Conservation (phyloP, 179 eudicot species). For the Sideroxylon spinosum region DNA sequence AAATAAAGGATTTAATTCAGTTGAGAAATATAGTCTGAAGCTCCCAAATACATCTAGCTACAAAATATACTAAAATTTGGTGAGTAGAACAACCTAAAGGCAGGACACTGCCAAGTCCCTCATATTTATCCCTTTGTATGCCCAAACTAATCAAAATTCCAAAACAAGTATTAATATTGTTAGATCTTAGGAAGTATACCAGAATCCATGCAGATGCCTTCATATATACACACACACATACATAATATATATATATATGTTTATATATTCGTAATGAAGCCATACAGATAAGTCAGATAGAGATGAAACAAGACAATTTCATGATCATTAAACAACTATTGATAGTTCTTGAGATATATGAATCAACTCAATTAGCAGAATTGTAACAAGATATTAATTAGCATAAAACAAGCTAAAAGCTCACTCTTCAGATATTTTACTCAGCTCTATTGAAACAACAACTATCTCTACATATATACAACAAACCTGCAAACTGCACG, state of each 20-base stretch:
- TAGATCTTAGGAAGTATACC: background rate
- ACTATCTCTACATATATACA: constrained; percentile 31
- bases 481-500: constrained; percentile 18
- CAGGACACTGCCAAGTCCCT: background rate
- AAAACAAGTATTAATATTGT: background rate
- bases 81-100: background rate
- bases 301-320: background rate
- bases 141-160: background rate
- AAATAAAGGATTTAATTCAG: background rate
- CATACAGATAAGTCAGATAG: background rate
- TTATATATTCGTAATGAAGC: too few species aligned
- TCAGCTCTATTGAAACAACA: constrained; percentile 18
- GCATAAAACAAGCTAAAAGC: constrained; percentile 21
- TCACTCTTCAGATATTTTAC: constrained; percentile 24
- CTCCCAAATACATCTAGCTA: too few species aligned
- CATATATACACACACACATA: background rate
- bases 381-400: constrained; percentile 20
- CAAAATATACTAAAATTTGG: too few species aligned
- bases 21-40: too few species aligned
- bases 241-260: background rate
- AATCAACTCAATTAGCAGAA: constrained; percentile 15
- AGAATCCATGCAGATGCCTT: background rate
- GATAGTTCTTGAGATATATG: constrained; percentile 12
- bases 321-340: constrained; percentile 12
- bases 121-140: background rate